Evolutionary conservation across 1,284 basidiomycete genomes (phyloP), one percentile per base, ranked within the genome.

Genomic region (Farysia itapuensis): DNA sequence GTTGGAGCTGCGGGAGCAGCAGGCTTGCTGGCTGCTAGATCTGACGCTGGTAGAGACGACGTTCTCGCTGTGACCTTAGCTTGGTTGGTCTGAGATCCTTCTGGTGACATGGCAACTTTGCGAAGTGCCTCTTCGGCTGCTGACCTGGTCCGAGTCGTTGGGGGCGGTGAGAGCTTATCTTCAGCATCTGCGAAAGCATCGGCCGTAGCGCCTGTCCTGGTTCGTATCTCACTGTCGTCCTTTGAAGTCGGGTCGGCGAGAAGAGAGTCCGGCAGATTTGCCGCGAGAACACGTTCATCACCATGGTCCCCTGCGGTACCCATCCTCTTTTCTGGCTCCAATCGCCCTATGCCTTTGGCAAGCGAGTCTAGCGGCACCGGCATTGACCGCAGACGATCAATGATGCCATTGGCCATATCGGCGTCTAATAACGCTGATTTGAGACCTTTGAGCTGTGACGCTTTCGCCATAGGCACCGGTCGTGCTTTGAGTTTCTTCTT

Each of bases 371-470:
- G 37, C 2, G 60, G 60, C 0, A 67, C 42, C 5, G 64, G 54
- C 59, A 71, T 66, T 4, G 46, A 25, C 4, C 70, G 43, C 18
- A 72, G 57, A 35, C 69, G 52, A 24, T 45, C 64, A 44, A 72
- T 70, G 44, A 72, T 70, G 24, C 49, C 58, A 41, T 67, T 67
- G 28, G 70, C 70, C 13, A 52, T 15, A 22, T 69, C 49, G 9
- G 41, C 41, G 36, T 72, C 63, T 19, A 72, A 40, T 33, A 72
- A 32, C 1, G 70, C 70, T 15, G 51, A 54, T 26, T 72, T 72
- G 35, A 72, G 64, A 1, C 45, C 52, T 23, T 41, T 43, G 6
- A 70, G 46, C 43, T 72, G 59, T 4, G 60, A 59, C n/a, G 39
- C 28, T 12, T 52, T 41, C 12, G 59, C 45, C 1, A 48, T 38